Base-by-base conservation (phyloP, 176 grass and related monocot species). In the Calamus simplicifolius region DNA sequence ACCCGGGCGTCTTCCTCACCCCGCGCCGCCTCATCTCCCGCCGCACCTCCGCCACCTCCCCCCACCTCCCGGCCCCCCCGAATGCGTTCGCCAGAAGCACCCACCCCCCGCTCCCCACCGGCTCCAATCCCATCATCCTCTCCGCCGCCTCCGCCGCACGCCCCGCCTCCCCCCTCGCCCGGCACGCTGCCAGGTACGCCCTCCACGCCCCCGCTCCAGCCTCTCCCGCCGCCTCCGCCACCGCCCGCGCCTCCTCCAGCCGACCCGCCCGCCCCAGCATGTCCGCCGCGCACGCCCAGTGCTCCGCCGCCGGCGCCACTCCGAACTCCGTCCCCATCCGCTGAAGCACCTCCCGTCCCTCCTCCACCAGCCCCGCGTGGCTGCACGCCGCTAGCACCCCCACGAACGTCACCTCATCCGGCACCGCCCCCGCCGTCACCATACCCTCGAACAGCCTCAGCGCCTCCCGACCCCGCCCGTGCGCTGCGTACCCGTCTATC, bases 401-500 rank as follows among this genome's bases (percentile, higher is more conserved):
- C 27, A 86, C 59, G 50, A 86, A 62, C 0, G 83, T 86, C 69
- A 86, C 29, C 73, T 77, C 73, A 59, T 86, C 83, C 6, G 78
- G 83, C 55, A 61, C 69, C 29, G 77, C 19, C 4, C 55, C 54
- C 77, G 56, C 68, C 19, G 60, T 51, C n/a, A 27, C 66, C 83
- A 86, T 74, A 69, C 77, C 78, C 14, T 18, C 23, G 74, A 86
- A 81, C 51, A 85, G 18, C 17, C 63, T 18, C 18, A 90, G 55
- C 50, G 79, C 75, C 48, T 85, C 82, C 38, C 15, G 35, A 0
- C 82, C 87, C 73, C 16, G 59, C 30, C 87, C 87, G 52, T 85
- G 87, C 15, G 75, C 63, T 29, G 81, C 82, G 64, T 82, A 82
- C 5, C 75, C 87, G 58, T 90, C 72, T 5, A 90, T 90, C 82